Conservation (phyloP, 2,329 filamentous ascomycete genomes). For the Neonectria neomacrospora region DNA sequence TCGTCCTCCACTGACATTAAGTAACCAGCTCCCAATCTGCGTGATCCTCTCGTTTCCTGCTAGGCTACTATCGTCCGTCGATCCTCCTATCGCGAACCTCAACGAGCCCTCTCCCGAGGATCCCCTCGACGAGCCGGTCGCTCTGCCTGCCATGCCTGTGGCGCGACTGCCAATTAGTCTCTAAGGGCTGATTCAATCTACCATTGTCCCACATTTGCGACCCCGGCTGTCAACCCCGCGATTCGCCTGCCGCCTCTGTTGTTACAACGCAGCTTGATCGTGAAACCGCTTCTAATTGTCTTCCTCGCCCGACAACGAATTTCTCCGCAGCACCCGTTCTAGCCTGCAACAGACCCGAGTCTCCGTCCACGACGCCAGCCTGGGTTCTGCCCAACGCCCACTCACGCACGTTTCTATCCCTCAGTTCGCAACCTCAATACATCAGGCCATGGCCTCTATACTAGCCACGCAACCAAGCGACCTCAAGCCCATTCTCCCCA, state of each 20-base stretch:
- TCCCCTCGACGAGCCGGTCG: constrained; percentile 20
- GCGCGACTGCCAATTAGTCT: constrained; percentile 32
- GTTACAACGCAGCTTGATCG: constrained; percentile 30
- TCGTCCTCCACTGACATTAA: constrained; percentile 39
- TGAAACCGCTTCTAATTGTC: constrained; percentile 28
- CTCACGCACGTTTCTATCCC: neutral
- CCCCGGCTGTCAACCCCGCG: constrained; percentile 39
- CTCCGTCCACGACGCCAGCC: neutral
- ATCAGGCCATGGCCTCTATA: constrained; percentile 44
- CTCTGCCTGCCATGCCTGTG: constrained; percentile 39
- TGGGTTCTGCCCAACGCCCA: neutral
- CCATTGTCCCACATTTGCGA: constrained; percentile 38
- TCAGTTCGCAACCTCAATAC: constrained; percentile 19
- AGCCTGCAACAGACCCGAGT: neutral
- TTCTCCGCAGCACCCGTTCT: neutral
- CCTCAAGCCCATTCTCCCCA: constrained; percentile 51
- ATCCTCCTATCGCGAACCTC: constrained; percentile 25
- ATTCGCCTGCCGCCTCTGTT: constrained; percentile 27
- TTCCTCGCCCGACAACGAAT: constrained; percentile 19
- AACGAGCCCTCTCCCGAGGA: constrained; percentile 10
- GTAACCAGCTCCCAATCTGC: constrained; percentile 36
- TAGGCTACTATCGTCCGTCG: constrained; percentile 18
- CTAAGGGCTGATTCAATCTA: constrained; percentile 37
- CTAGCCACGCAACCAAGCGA: constrained; percentile 40
- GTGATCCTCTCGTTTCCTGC: constrained; percentile 23